phyloP scores from a whole-genome alignment of 371 early-diverging fungal genomes.

The Paraphysoderma sedebokerense region DNA sequence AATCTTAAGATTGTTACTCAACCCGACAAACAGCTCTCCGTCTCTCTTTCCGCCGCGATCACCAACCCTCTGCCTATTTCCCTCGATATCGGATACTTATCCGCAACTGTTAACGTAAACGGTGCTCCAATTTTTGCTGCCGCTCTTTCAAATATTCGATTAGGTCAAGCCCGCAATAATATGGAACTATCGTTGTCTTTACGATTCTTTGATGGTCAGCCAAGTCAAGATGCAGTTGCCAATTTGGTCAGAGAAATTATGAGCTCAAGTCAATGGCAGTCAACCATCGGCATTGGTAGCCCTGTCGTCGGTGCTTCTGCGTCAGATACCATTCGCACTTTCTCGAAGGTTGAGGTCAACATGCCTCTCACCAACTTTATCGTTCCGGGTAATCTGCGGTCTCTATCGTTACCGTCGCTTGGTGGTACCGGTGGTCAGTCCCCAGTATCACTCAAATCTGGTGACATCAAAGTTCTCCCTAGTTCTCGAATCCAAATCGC shows the following conservation, averaged over 20 bases:
- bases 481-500: background rate
- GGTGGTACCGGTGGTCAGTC: background rate
- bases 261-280: background rate
- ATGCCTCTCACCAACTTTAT: conserved; percentile 1
- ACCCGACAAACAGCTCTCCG: no score
- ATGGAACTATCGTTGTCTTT: background rate
- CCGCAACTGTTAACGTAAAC: no score
- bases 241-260: background rate
- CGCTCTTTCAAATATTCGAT: no score
- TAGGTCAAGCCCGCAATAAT: no score
- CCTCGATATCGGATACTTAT: background rate
- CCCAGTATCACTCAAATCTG: background rate
- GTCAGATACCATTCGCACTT: background rate
- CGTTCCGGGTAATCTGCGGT: background rate
- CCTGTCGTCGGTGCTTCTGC: background rate
- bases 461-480: background rate
- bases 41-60: background rate
- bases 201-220: background rate
- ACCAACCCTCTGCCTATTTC: background rate
- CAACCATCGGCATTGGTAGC: background rate
- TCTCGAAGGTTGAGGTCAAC: background rate
- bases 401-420: background rate
- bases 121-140: no score
- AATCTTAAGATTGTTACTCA: no score
- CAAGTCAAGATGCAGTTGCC: background rate